These are phyloP conservation scores for Panellus pusillus DNA, from an alignment of 768 basidiomycete species.

Conservation along the genomic window DNA sequence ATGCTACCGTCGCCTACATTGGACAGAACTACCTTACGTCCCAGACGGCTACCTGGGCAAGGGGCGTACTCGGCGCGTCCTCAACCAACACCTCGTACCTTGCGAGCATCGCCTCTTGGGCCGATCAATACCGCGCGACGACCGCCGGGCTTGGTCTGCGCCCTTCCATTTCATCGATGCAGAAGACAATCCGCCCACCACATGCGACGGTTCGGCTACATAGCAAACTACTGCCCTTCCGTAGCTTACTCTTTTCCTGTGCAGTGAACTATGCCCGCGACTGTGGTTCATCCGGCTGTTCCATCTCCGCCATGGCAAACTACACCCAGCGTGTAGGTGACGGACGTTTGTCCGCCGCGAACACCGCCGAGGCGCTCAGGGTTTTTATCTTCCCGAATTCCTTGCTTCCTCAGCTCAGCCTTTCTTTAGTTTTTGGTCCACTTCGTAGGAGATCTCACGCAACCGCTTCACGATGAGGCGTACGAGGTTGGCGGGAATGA, in stretches of 20 bases:
- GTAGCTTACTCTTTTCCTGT: too few species aligned
- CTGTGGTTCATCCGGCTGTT: conserved; percentile 25
- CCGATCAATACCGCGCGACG: conserved; percentile 1
- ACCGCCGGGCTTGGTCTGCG: conserved; percentile 15
- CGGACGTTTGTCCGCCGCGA: conserved; percentile 27
- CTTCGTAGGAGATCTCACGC: conserved; percentile 32
- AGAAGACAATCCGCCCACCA: conserved; percentile 27
- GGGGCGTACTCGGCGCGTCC: conserved; percentile 18
- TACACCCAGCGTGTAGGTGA: conserved; percentile 35
- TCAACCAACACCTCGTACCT: conserved; percentile 18
- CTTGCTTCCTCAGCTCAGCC: too few species aligned
- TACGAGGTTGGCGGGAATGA: conserved; percentile 26
- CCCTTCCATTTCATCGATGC: conserved; percentile 39
- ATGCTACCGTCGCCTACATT: conserved; percentile 26
- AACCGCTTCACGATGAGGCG: conserved; percentile 32
- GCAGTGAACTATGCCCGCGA: conserved; percentile 32
- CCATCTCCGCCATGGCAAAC: conserved; percentile 39
- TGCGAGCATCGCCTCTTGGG: conserved; percentile 30
- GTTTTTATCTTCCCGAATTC: too few species aligned
- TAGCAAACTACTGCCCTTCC: too few species aligned
- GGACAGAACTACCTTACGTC: conserved; percentile 15
- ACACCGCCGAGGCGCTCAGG: conserved; percentile 34
- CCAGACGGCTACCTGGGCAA: conserved; percentile 29
- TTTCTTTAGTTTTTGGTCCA: conserved; percentile 29
- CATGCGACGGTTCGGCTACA: conserved; percentile 26